Evolutionary conservation across 2,329 filamentous ascomycete species (phyloP).

Genomic region (Diplodia seriata): DNA sequence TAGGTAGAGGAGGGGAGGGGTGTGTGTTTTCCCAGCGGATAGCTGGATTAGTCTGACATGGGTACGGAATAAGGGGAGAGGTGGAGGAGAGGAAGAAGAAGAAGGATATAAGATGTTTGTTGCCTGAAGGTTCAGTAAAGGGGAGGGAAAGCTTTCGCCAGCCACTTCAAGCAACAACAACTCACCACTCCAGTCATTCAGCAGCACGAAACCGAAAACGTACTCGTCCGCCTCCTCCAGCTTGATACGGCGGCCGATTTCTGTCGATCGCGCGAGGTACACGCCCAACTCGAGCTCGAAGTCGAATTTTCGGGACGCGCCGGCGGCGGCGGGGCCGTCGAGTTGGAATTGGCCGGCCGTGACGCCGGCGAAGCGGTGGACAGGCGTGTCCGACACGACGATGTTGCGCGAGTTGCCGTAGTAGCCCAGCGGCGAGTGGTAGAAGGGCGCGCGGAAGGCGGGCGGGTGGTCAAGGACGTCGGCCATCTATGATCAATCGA

Average conservation of each 20-base stretch:
- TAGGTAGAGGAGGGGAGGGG: background rate
- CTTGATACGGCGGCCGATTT: conserved; percentile 48
- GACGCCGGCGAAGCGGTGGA: conserved; percentile 35
- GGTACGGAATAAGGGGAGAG: background rate
- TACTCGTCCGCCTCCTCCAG: conserved; percentile 57
- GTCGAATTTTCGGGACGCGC: conserved; percentile 52
- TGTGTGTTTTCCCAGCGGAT: no score
- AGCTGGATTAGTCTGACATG: no score
- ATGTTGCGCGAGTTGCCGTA: conserved; percentile 63
- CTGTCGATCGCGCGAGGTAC: conserved; percentile 52
- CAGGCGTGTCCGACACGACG: conserved; percentile 54
- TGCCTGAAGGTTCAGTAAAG: no score
- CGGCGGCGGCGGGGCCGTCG: conserved; percentile 60
- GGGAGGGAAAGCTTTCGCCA: no score
- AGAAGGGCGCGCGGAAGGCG: conserved; percentile 34
- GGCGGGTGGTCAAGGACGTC: conserved; percentile 59
- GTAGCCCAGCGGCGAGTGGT: conserved; percentile 57
- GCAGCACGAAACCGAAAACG: conserved; percentile 66
- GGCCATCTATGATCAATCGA: conserved; percentile 48
- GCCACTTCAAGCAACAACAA: background rate
- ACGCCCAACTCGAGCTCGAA: conserved; percentile 60
- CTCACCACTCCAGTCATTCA: conserved; percentile 65
- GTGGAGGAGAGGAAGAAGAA: background rate
- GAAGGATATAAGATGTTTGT: no score
- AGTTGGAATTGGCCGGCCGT: conserved; percentile 41